Evolutionary conservation across 1,284 basidiomycete species (phyloP).

Genomic region (Moesziomyces aphidis): DNA sequence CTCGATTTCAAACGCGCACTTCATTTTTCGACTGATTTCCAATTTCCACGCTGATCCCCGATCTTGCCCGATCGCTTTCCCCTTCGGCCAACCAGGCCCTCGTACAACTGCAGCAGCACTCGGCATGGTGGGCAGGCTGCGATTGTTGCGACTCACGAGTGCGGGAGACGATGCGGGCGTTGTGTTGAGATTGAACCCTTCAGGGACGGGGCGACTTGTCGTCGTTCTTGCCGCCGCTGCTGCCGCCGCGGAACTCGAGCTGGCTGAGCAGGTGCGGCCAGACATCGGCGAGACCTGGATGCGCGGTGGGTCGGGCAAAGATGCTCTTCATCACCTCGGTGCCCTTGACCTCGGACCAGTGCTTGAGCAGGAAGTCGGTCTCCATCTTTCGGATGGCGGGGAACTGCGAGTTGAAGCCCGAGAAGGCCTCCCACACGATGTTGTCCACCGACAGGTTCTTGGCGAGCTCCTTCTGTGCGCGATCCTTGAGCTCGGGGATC

Average conservation of each 20-base stretch:
- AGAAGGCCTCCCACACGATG: constrained; percentile 87
- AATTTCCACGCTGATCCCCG: too few species aligned
- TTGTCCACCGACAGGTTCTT: constrained; percentile 81
- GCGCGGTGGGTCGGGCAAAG: constrained; percentile 67
- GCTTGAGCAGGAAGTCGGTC: constrained; percentile 65
- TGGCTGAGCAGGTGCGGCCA: constrained; percentile 58
- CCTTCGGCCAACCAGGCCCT: too few species aligned
- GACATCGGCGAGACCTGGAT: constrained; percentile 59
- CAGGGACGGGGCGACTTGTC: background rate
- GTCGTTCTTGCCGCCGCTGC: constrained; percentile 6
- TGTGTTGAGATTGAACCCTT: background rate
- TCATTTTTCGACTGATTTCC: background rate
- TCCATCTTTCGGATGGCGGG: constrained; percentile 79
- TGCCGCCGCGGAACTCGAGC: constrained; percentile 48
- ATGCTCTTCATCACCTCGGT: constrained; percentile 84
- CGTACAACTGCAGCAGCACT: too few species aligned
- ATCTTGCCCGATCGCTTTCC: too few species aligned
- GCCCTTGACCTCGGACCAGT: constrained; percentile 83
- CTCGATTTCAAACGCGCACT: background rate
- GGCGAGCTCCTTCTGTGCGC: constrained; percentile 81
- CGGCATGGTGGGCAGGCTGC: too few species aligned
- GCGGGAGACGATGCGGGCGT: background rate
- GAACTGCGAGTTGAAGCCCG: constrained; percentile 82
- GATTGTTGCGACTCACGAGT: too few species aligned
- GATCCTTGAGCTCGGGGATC: constrained; percentile 76